Base-by-base conservation (phyloP, 2,329 filamentous ascomycete genomes). In the Epichloe sp. region DNA sequence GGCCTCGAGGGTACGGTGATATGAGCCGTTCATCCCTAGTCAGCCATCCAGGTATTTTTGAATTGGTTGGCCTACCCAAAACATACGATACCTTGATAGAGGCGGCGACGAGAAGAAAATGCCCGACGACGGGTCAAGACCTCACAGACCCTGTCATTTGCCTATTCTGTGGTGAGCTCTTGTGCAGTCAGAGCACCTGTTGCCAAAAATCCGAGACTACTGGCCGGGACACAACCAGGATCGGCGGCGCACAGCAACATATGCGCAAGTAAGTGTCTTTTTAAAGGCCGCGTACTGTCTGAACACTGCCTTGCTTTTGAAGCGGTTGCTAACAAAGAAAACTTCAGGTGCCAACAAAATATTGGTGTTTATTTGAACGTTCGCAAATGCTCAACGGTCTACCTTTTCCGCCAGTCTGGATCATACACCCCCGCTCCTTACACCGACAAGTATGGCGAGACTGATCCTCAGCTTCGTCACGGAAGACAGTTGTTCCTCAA, bases 301-400 rank as follows among this genome's bases (percentile, higher is more conserved):
- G 31, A 31, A 11, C 31, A 31, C 7, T 31, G 31, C 21, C n/a
- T 36, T 36, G 8, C 23, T 10, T n/a, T 43, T 43, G 15, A 23
- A 40, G 43, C 26, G 8, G 15, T 36, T 45, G 42, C 45, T 52
- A 17, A 48, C 34, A 15, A 23, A 4, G n/a, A 14, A 12, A 21
- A 21, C 7, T 1, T 46, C 56, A 94, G 88, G 60, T 97, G 91
- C 66, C 89, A 93, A 63, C 80, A 83, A 55, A 89, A 88, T 59
- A 82, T 95, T 46, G 93, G 93, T n/a, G 73, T 96, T 36, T 97
- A 94, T 71, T 85, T 98, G 66, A 95, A 95, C 66, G 91, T 98
- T 59, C 86, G 93, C 58, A 97, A 97, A 71, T 97, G 94, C 71
- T 88, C 85, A 58, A 82, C 95, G 41, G 80, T 95, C 54, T 95